A percentile compares a stretch with the other conserved stretches of the same genome.
phyloP scores from a whole-genome alignment of 2,329 filamentous ascomycete genomes.

The Phaeoacremonium minimum region DNA sequence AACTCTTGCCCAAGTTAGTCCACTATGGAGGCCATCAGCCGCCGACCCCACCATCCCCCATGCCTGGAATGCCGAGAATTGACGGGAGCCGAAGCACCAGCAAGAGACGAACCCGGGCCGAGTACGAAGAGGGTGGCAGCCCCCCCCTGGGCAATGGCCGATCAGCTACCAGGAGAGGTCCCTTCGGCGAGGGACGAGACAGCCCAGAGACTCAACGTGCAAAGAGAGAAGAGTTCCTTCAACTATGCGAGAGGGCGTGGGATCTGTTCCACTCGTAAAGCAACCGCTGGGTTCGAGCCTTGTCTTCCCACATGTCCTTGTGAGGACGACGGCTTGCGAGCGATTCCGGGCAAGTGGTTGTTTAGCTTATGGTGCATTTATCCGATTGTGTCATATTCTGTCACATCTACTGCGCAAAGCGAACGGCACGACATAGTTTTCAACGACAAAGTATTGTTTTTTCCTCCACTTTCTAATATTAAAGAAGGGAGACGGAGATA shows the following conservation, averaged over 20 bases:
- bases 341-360: no score
- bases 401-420: no score
- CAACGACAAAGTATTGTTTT: no score
- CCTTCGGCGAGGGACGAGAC: constrained; percentile 77
- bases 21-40: constrained; percentile 95
- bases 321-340: no score
- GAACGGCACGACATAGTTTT: no score
- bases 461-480: no score
- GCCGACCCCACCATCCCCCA: constrained; percentile 81
- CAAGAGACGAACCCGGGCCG: constrained; percentile 75
- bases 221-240: constrained; percentile 91
- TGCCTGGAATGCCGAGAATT: constrained; percentile 42
- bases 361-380: no score
- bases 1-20: constrained; percentile 86
- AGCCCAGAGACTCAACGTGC: constrained; percentile 76
- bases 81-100: constrained; percentile 55
- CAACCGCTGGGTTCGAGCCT: background rate
- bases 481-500: no score
- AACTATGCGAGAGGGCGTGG: constrained; percentile 85
- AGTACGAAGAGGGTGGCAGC: constrained; percentile 90
- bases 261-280: constrained; percentile 89
- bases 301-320: no score
- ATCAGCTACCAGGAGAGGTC: constrained; percentile 55
- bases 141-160: constrained; percentile 78
- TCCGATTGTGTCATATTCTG: no score